Conservation (phyloP, 441 rosid genomes). For the Oxalis stricta region DNA sequence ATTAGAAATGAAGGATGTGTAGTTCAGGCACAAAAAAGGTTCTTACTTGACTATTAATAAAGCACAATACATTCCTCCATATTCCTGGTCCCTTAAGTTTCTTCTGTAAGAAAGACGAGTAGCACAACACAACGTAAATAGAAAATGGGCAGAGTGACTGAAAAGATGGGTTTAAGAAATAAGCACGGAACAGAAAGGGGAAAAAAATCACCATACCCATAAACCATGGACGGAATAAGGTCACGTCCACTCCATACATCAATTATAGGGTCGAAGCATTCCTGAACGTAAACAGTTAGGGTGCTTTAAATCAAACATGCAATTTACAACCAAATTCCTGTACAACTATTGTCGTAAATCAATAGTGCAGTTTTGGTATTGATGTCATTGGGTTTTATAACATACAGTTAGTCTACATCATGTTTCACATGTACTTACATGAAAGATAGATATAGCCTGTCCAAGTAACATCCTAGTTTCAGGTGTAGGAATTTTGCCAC, state of each 20-base stretch:
- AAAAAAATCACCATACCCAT: conserved; percentile 23
- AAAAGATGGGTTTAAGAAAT: background rate
- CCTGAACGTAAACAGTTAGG: conserved; percentile 15
- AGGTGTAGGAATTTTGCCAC: conserved; percentile 34
- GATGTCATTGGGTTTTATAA: too few relatives aligned
- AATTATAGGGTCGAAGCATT: conserved; percentile 40
- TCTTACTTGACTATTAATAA: conserved; percentile 32
- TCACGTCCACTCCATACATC: conserved; percentile 32
- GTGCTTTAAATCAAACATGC: background rate
- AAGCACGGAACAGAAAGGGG: background rate
- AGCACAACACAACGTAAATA: background rate
- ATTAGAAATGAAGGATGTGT: background rate
- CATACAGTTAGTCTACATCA: too few relatives aligned
- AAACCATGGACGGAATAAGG: conserved; percentile 44
- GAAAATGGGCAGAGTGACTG: background rate
- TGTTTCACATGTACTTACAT: conserved; percentile 24
- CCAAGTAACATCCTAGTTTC: conserved; percentile 45
- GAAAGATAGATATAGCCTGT: conserved; percentile 56
- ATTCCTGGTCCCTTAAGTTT: conserved; percentile 33
- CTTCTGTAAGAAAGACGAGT: conserved; percentile 14
- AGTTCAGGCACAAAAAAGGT: background rate
- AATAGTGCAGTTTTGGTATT: too few relatives aligned
- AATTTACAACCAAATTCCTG: background rate
- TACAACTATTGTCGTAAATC: too few relatives aligned
- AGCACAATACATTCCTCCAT: conserved; percentile 36